These are phyloP conservation scores for Populus davidiana DNA, from an alignment of 345 rosid species.

Conservation along the genomic window DNA sequence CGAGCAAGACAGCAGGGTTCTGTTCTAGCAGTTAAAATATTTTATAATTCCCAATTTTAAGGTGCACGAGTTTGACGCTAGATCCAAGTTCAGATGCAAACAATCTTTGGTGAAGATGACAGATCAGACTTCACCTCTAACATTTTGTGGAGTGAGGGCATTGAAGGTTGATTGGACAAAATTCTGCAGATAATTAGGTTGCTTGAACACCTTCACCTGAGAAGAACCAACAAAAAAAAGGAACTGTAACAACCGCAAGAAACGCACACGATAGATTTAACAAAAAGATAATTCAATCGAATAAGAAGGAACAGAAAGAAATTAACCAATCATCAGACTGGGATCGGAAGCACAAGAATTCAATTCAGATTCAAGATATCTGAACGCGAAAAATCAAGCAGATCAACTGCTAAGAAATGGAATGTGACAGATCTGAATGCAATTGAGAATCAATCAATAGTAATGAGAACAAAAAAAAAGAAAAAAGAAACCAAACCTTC, in stretches of 20 bases:
- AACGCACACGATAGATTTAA: not conserved
- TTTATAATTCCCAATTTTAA: not conserved
- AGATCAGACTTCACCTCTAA: constrained; percentile 53
- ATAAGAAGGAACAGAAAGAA: not conserved
- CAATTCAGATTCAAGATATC: not conserved
- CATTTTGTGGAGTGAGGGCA: constrained; percentile 72
- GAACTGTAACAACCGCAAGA: not conserved
- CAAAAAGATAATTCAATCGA: not conserved
- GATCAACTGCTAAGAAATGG: not conserved
- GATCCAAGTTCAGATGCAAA: not conserved
- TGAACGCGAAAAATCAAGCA: not conserved
- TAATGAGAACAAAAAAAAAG: not conserved
- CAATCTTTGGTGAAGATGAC: not conserved
- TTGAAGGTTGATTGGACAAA: constrained; percentile 88
- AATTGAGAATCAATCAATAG: not conserved
- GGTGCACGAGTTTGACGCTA: not conserved
- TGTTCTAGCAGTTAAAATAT: not conserved
- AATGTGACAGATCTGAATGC: not conserved
- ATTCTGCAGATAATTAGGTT: constrained; percentile 78
- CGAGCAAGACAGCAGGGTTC: not conserved
- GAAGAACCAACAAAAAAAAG: constrained; percentile 4
- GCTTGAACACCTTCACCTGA: constrained; percentile 89
- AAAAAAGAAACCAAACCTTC: constrained; percentile 50
- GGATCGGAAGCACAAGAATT: not conserved
- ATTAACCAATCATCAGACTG: not conserved